phyloP scores from a whole-genome alignment of 2,329 filamentous ascomycete genomes.

The Microthyrium microscopicum region DNA sequence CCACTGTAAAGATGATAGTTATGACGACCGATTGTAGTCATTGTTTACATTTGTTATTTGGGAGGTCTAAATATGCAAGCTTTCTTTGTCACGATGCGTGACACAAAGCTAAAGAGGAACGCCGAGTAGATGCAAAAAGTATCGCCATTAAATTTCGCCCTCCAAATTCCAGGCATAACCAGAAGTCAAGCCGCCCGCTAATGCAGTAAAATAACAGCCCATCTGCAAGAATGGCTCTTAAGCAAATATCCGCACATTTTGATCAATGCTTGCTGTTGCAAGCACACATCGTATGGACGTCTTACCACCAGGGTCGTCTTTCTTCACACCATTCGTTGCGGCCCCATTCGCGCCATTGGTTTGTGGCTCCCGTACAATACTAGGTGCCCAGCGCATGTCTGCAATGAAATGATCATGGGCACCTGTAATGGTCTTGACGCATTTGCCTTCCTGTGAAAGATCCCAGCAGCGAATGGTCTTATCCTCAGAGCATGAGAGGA shows the following conservation, averaged over 20 bases:
- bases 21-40: too few species aligned
- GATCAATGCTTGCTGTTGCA: conserved; percentile 73
- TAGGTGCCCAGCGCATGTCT: conserved; percentile 76
- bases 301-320: conserved; percentile 30
- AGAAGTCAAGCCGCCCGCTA: too few species aligned
- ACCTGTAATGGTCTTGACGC: conserved; percentile 64
- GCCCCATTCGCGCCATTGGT: conserved; percentile 18
- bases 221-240: too few species aligned
- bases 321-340: conserved; percentile 32
- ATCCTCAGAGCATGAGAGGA: conserved; percentile 75
- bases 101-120: too few species aligned
- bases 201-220: too few species aligned
- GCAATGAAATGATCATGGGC: conserved; percentile 74
- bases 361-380: conserved; percentile 43
- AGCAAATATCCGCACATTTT: conserved; percentile 65
- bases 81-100: too few species aligned
- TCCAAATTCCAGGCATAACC: too few species aligned
- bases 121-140: too few species aligned
- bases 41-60: too few species aligned
- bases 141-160: too few species aligned
- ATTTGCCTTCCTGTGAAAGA: conserved; percentile 73
- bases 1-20: too few species aligned
- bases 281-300: conserved; percentile 68
- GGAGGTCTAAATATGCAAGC: too few species aligned
- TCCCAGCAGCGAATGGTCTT: conserved; percentile 93